Conservation (phyloP, 1,284 basidiomycete species). For the Mycosarcoma maydis region DNA sequence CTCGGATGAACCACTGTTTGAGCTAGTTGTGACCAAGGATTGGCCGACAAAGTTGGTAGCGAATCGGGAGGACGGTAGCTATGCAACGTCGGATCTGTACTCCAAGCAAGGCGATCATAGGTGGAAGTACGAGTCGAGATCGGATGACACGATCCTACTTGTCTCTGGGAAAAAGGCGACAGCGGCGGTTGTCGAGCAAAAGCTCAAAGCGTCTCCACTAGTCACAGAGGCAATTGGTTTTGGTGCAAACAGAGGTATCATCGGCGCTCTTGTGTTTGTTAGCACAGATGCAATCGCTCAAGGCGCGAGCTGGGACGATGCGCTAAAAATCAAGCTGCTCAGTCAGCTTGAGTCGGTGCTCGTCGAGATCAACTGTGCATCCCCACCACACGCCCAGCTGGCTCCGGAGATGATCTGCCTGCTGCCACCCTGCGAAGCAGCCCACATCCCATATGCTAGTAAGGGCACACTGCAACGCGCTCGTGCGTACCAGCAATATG, state of each 20-base stretch:
- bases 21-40: conserved; percentile 41
- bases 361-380: conserved; percentile 24
- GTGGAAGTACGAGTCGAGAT: conserved; percentile 47
- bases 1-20: conserved; percentile 16
- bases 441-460: conserved; percentile 44
- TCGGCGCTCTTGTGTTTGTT: conserved; percentile 51
- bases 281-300: conserved; percentile 7
- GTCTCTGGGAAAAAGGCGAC: conserved; percentile 53
- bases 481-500: conserved; percentile 38
- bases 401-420: conserved; percentile 44
- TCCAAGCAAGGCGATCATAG: conserved; percentile 10
- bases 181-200: conserved; percentile 29
- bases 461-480: conserved; percentile 56
- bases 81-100: conserved; percentile 54
- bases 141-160: conserved; percentile 54
- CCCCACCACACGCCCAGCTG: conserved; percentile 46
- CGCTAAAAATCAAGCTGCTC: conserved; percentile 13
- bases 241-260: conserved; percentile 48
- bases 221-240: conserved; percentile 53
- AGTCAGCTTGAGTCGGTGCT: conserved; percentile 25
- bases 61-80: conserved; percentile 43
- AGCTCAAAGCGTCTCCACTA: conserved; percentile 19
- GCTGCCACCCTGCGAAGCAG: conserved; percentile 13
- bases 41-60: conserved; percentile 57
- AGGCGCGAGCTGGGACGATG: conserved; percentile 6